Evolutionary conservation across 2,329 filamentous ascomycete genomes (phyloP), one percentile per base, ranked within the genome.

Genomic region (Aspergillus aculeatus): DNA sequence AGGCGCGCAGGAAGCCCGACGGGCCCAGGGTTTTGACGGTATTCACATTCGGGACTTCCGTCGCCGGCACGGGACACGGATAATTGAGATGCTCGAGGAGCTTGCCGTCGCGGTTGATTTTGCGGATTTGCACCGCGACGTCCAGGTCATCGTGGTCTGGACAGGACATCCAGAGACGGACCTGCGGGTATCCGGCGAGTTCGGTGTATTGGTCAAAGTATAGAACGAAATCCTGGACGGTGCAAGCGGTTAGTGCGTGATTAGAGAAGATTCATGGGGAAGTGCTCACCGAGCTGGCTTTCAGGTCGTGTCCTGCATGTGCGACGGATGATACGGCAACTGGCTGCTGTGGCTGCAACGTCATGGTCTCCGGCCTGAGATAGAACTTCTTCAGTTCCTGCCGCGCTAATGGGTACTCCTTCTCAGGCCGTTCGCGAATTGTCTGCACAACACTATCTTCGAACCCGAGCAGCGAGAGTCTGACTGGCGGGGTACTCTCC

Each of bases 41-140:
- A 41, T 66, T 66, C 1, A 61, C 53, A 41, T 63, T 47, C 0
- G 64, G 64, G 2, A 71, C 62, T 23, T 68, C 50, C 0, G 52
- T 51, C 3, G 50, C 47, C 6, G 57, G 57, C n/a, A 58, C 56
- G 1, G 60, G 61, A 6, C 63, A 59, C 2, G 63, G 60, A 47
- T 54, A 63, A 41, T 70, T 70, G 1, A 68, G 41, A 4, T 59
- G 62, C 24, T 50, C 57, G 2, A 71, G 63, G 2, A 58, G 44
- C 3, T 54, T 54, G 5, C 66, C 66, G 3, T 58, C 48, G 0
- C 48, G 16, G 9, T 47, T 56, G 11, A 65, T 21, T 24, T 70
- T 71, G 32, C 66, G 65, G 14, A 69, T 57, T 26, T 70, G 67
- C 10, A 67, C 61, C 1, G 54, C 51, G 1, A 71, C 65, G 48